Evolutionary conservation across 768 basidiomycete species (phyloP), one percentile per base, ranked within the genome.

Genomic region (Ramaria sp.): DNA sequence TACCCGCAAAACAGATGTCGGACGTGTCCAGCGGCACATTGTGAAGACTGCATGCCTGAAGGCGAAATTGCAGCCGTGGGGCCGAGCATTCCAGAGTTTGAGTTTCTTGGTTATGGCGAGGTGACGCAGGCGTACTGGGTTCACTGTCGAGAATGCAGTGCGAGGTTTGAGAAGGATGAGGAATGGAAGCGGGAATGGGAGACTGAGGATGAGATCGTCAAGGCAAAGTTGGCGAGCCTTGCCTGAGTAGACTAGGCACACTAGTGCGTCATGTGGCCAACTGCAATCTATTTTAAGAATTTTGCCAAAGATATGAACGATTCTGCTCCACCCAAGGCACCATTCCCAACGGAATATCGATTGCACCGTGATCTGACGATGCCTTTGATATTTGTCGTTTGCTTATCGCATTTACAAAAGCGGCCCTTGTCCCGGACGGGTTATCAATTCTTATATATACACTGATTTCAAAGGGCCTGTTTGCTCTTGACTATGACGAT

Each of bases 1-100:
- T n/a, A n/a, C n/a, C n/a, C n/a, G n/a, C n/a, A n/a, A n/a, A n/a
- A 41, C 32, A 80, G 79, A 57, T 82, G 80, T 57, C 77, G 74
- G 55, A 81, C 78, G 0, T 83, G 82, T 61, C 73, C 77, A 15
- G 65, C 71, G 50, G 78, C 81, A 1, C 78, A 75, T 57, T 83
- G 81, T 63, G 78, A 82, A 52, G 81, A 82, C 58, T 82, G 81
- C 62, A 57, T 83, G 38, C 74, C 77, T 4, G 58, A 63, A 2
- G 77, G 72, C 3, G 73, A 78, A 4, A 66, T 79, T 32, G 72
- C 74, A 28, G 69, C 74, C 13, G 65, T 82, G 37, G 81, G 81
- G 3, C 78, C 81, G 3, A 64, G 66, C 1, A 59, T 82, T 5
- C 81, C 81, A 15, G 79, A 83, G 64, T 76, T 81, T 36, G 25